Base-by-base conservation (phyloP, 345 rosid species). In the Microthlaspi erraticum region DNA sequence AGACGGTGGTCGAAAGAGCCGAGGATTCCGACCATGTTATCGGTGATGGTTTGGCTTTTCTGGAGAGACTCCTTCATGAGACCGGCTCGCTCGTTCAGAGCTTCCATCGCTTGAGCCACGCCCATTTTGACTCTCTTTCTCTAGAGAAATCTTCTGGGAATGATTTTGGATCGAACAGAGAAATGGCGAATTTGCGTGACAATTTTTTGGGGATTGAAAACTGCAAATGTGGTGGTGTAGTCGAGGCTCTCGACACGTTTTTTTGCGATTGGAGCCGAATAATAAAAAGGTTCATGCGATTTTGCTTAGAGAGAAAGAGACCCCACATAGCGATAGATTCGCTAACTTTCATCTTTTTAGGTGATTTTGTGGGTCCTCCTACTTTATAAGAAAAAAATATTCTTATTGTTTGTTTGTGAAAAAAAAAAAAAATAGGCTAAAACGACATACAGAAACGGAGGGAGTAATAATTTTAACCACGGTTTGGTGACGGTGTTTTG, bases 1-100 rank as follows among this genome's bases (percentile, higher is more conserved):
- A 94, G 99, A 19, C 99, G 97, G 82, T 88, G 86, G 63, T 94
- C 97, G 79, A 91, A 94, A 46, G 99, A 94, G 36, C 97, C 95
- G 64, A 94, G 93, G 78, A 91, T 94, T 69, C 88, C 69, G 72
- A 91, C 96, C 97, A 94, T 91, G 76, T 63, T 85, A 72, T 91
- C 96, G 66, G 99, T 89, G 39, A 86, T 84, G 75, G 89, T 85
- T 66, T 94, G 99, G 81, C 96, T 94, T 79, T 83, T 91, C 7
- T 82, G 89, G 57, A 91, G 72, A 39, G 97, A 87, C 32, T 85
- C 95, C 32, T 87, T 82, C 43, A 88, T 81, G 38, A 83, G 70
- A 16, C 75, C 78, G 2, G 88, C 92, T 78, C 97, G 77, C 60
- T 83, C 88, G 7, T 65, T 73, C 6, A 92, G 81, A 16, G 82